Base-by-base conservation (phyloP, 306 rosid genomes). In the Senna tora region DNA sequence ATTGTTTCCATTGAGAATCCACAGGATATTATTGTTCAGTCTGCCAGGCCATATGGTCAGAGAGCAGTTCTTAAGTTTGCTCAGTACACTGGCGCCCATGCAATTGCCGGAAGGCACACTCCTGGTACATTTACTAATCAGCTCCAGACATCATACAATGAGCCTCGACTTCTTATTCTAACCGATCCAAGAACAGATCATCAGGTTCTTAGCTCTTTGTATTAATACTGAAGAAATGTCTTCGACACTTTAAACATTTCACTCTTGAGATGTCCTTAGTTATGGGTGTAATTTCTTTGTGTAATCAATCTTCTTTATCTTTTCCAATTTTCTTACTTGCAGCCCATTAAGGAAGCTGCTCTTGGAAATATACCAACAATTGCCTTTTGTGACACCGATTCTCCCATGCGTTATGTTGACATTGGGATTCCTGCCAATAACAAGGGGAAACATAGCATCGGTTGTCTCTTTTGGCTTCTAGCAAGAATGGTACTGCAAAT, bases 371-470 rank as follows among this genome's bases (percentile, higher is more conserved):
- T 90, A 28, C 98, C 97, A 0, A 90, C 98, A 1, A 93, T 90
- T 52, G 97, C 98, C 30, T 93, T 93, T 25, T 93, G 97, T 10
- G 98, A 93, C 43, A 91, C 98, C 3, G 98, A 91, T 75, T 91
- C 97, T 0, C 92, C 96, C 1, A 93, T 93, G 97, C 19, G 84
- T 2, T 84, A 89, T 66, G 98, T 93, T 38, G 98, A 91, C 62
- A 93, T 93, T 75, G 97, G 96, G 10, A 93, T 93, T 68, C 97
- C 97, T n/a, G 96, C 98, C 49, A 93, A 91, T 52, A 93, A 91
- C 76, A 93, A 93, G 84, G 98, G 98, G 0, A 93, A 91, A 30
- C 97, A 93, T 47, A 88, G 93, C 78, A 90, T 93, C 1, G 97
- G 98, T 7, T 93, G 98, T 75, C 98, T 93, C 33, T 90, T 90